phyloP scores from a whole-genome alignment of 495 filamentous ascomycete species.

The Parathielavia hyrcaniae region DNA sequence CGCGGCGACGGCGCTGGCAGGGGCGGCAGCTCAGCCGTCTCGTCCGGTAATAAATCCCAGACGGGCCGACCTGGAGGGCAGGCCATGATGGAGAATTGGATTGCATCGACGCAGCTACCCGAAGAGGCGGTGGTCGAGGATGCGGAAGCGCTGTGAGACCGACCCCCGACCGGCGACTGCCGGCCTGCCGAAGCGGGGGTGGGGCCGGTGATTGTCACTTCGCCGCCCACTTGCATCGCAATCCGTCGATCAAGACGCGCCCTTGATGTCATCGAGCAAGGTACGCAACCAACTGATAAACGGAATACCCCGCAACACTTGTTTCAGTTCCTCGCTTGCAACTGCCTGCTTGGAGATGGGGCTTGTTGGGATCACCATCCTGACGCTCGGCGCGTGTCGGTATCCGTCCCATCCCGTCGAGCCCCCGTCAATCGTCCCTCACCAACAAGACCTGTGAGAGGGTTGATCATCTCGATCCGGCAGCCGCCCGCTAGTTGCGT shows the following conservation, averaged over 20 bases:
- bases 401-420: background rate
- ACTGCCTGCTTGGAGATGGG: constrained; percentile 2
- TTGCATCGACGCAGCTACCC: constrained; percentile 62
- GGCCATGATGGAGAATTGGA: constrained; percentile 91
- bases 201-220: background rate
- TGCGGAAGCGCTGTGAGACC: constrained; percentile 20
- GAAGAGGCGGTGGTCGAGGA: constrained; percentile 34
- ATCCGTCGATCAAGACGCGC: background rate
- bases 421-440: background rate
- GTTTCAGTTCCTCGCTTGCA: constrained; percentile 14
- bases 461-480: background rate
- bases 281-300: background rate
- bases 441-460: background rate
- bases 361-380: constrained; percentile 4
- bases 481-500: too few species aligned
- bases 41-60: constrained; percentile 26
- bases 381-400: background rate
- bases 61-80: constrained; percentile 48
- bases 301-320: constrained; percentile 10
- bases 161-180: background rate
- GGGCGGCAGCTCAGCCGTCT: constrained; percentile 27
- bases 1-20: constrained; percentile 32
- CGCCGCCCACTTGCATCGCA: constrained; percentile 1
- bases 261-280: constrained; percentile 14
- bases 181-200: background rate